These are phyloP conservation scores for Pneumocystis murina DNA, from an alignment of 1,139 yeast species.

Conservation along the genomic window DNA sequence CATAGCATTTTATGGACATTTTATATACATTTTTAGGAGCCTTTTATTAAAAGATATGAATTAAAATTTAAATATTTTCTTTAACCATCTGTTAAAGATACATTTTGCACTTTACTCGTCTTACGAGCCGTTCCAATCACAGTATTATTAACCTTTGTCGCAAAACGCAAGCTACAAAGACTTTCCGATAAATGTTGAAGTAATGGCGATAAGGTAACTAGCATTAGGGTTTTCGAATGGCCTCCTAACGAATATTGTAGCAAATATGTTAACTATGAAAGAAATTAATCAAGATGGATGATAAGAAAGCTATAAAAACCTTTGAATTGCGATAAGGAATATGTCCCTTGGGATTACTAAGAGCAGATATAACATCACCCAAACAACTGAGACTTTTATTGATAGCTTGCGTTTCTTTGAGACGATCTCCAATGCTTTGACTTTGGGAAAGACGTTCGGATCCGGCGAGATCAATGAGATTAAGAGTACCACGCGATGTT, in stretches of 20 bases:
- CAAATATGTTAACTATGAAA: constrained; percentile 50
- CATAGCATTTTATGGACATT: too few species aligned
- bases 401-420: constrained; percentile 78
- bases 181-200: constrained; percentile 56
- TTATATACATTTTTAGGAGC: too few species aligned
- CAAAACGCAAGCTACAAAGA: constrained; percentile 72
- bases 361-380: constrained; percentile 78
- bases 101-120: background rate
- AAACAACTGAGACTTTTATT: constrained; percentile 77
- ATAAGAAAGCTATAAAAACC: constrained; percentile 9
- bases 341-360: constrained; percentile 33
- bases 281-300: background rate
- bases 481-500: constrained; percentile 45
- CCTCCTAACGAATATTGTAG: constrained; percentile 78
- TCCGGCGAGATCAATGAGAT: constrained; percentile 74
- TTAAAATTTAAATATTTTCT: too few species aligned
- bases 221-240: constrained; percentile 79
- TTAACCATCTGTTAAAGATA: background rate
- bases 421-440: constrained; percentile 47
- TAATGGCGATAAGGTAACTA: constrained; percentile 73
- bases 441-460: constrained; percentile 71
- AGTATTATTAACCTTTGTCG: constrained; percentile 42
- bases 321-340: constrained; percentile 45
- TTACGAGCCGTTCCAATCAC: constrained; percentile 19
- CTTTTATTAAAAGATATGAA: too few species aligned